Evolutionary conservation across 2,329 filamentous ascomycete genomes (phyloP).

Genomic region (Penicillium sp.): DNA sequence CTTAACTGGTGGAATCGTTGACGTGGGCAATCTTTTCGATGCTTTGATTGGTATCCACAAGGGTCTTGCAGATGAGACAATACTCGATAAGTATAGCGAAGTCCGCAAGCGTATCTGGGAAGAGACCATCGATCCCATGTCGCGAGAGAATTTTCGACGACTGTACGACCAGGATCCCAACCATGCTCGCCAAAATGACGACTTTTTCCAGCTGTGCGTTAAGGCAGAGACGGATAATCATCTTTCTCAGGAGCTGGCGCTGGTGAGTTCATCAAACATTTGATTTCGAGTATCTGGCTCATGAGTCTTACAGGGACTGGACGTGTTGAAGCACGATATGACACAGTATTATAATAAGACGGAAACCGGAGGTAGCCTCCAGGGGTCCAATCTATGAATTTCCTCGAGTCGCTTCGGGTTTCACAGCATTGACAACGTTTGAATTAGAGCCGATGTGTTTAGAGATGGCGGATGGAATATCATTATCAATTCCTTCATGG

Average conservation of each 20-base stretch:
- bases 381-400: not conserved
- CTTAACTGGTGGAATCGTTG: slow-evolving; percentile 67
- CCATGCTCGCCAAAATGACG: slow-evolving; percentile 39
- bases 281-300: not conserved
- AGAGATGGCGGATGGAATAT: too few relatives aligned
- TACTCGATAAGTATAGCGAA: slow-evolving; percentile 50
- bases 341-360: slow-evolving; percentile 33
- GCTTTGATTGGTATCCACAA: slow-evolving; percentile 55
- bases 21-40: slow-evolving; percentile 65
- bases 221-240: slow-evolving; percentile 35
- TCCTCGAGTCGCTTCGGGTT: not conserved
- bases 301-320: slow-evolving; percentile 26
- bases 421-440: too few relatives aligned
- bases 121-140: slow-evolving; percentile 45
- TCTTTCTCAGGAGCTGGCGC: slow-evolving; percentile 30
- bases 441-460: too few relatives aligned
- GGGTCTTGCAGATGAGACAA: slow-evolving; percentile 42
- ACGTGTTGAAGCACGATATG: slow-evolving; percentile 38
- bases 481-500: too few relatives aligned
- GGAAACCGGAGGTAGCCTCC: not conserved
- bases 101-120: slow-evolving; percentile 45
- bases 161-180: slow-evolving; percentile 41
- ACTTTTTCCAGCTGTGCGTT: slow-evolving; percentile 40
- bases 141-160: slow-evolving; percentile 47
- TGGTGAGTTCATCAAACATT: slow-evolving; percentile 21